Conservation (phyloP, 2,329 filamentous ascomycete genomes). For the Pezicula neosporulosa region DNA sequence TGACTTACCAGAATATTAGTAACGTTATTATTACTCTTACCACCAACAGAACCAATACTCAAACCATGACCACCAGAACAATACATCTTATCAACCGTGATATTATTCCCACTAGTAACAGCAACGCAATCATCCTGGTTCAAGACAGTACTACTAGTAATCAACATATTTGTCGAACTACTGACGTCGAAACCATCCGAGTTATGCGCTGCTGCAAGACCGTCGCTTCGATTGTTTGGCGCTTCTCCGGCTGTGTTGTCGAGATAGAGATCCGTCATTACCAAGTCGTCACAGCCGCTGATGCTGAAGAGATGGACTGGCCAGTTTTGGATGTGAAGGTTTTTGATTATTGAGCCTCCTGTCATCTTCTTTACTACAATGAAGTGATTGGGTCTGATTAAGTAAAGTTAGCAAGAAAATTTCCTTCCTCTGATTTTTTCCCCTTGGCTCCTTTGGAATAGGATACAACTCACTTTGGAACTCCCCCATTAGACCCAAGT, state of each 20-base stretch:
- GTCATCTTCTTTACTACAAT: slow-evolving; percentile 47
- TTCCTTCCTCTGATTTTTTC: no score
- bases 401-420: no score
- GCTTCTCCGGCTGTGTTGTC: slow-evolving; percentile 53
- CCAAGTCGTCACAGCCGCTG: slow-evolving; percentile 37
- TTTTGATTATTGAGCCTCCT: slow-evolving; percentile 43
- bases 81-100: slow-evolving; percentile 24
- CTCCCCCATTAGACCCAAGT: slow-evolving; percentile 53
- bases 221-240: slow-evolving; percentile 25
- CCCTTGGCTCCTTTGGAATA: no score
- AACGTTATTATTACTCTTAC: slow-evolving; percentile 30
- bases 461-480: slow-evolving; percentile 20
- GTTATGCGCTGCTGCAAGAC: slow-evolving; percentile 37
- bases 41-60: slow-evolving; percentile 30
- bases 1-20: slow-evolving; percentile 27
- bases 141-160: slow-evolving; percentile 17
- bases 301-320: slow-evolving; percentile 49
- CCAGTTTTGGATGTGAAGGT: slow-evolving; percentile 49
- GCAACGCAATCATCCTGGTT: slow-evolving; percentile 31
- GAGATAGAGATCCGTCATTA: slow-evolving; percentile 47
- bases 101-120: slow-evolving; percentile 27
- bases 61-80: slow-evolving; percentile 28
- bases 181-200: slow-evolving; percentile 51
- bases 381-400: slow-evolving; percentile 54
- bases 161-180: slow-evolving; percentile 39